Base-by-base conservation (phyloP, 1,139 yeast genomes). In the Saccharomycopsis crataegensis region DNA sequence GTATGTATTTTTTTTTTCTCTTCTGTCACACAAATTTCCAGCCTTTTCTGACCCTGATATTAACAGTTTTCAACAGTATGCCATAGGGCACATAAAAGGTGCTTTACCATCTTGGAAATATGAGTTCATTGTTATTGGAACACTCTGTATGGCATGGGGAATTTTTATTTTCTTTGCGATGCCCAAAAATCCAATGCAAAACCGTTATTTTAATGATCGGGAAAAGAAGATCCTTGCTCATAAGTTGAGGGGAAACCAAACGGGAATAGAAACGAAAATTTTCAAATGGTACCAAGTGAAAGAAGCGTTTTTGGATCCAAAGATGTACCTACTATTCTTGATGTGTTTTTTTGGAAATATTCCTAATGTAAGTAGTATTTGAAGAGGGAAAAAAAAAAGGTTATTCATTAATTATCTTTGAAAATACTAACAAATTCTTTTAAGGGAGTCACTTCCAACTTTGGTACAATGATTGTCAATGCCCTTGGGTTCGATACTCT, bases 221-320 rank as follows among this genome's bases (percentile, higher is more conserved):
- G 86, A 83, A 58, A 78, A 77, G 66, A 62, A 74, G 55, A 66
- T 76, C 60, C 76, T 77, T 12, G 70, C 80, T 47, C 79, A 79
- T 55, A 73, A 77, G 52, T 77, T 82, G 66, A 67, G 74, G 51
- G 67, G 65, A n/a, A 75, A 75, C 61, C 73, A 74, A 58, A 74
- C 74, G 56, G 87, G 87, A 37, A 72, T 79, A 56, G 86, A 83
- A 48, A 78, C 77, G 61, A 73, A 70, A 57, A 72, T 73, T 49
- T 77, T 79, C 66, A 82, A 83, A 60, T 65, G 61, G 63, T 65
- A 74, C 38, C 89, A 83, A 61, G 68, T 81, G 40, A 67, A 66
- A 51, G 79, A 76, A 60, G 69, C 75, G 6, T 62, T 74, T 43
- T 53, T 61, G 11, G 71, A 66, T 44, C 69, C 72, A 58, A 67